Base-by-base conservation (phyloP, 768 basidiomycete species). In the Lentinula detonsa region DNA sequence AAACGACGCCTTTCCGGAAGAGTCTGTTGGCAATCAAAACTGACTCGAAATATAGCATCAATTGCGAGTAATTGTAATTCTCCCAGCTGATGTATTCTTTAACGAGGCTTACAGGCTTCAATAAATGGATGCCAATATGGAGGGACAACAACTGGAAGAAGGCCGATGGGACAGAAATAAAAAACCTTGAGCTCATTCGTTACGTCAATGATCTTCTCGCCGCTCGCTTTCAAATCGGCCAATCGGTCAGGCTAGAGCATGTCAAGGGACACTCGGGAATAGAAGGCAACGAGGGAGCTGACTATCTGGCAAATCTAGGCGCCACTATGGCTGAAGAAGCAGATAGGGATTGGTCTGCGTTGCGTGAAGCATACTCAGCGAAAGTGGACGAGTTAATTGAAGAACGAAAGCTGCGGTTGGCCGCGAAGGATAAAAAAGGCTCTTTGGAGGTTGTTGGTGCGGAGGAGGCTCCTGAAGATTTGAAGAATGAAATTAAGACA, bases 251-350 rank as follows among this genome's bases (percentile, higher is more conserved):
- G 40, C 78, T 96, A 52, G 74, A 84, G 64, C 81, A 94, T 66
- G 91, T 98, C 60, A 81, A 84, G 61, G 95, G 88, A 0, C 95
- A 97, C 67, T 77, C 76, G 9, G 93, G 93, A 0, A 77, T 84
- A 33, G 74, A 74, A 57, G 95, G 95, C 1, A 98, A 98, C 69
- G 95, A 98, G 57, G 87, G 83, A 46, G 95, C 95, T 2, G 95
- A 98, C 70, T 66, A 63, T 13, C 79, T 87, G 60, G 93, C 93
- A 3, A 87, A 84, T 61, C 35, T 72, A 5, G 93, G 93, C 2
- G 71, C 80, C 9, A 64, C 67, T 9, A 61, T 77, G 56, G 75
- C 78, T 0, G 61, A 46, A 16, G 61, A 74, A 1, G 67, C 68
- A 4, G 90, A 92, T 39, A 77, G 78, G 50, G 81, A 91, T 64